Conservation (phyloP, 2,329 filamentous ascomycete species). For the Bimuria novae-zelandiae region DNA sequence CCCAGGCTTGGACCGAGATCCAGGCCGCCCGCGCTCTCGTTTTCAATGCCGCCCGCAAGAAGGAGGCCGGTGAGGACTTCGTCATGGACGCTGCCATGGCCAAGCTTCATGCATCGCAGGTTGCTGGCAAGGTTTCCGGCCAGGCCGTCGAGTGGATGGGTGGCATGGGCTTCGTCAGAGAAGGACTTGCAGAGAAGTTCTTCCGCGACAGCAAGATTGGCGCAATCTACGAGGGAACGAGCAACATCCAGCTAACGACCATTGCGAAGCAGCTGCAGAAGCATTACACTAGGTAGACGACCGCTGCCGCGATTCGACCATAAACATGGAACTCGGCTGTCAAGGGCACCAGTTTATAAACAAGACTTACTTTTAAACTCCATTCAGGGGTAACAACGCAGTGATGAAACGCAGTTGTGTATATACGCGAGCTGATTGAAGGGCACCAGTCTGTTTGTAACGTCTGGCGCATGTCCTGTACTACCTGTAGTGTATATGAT, state of each 20-base stretch:
- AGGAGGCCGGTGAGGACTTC: constrained; percentile 96
- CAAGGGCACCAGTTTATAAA: too few relatives aligned
- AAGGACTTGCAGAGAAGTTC: constrained; percentile 97
- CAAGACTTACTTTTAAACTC: too few relatives aligned
- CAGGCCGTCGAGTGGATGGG: constrained; percentile 98
- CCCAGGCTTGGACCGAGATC: constrained; percentile 94
- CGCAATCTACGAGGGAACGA: constrained; percentile 93
- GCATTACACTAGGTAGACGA: constrained; percentile 62
- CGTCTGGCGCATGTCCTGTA: background rate
- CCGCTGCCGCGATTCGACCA: background rate
- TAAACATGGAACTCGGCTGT: too few relatives aligned
- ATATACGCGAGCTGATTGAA: too few relatives aligned
- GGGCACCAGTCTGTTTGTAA: background rate
- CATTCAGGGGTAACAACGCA: too few relatives aligned
- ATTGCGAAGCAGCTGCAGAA: constrained; percentile 73
- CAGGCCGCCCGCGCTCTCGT: constrained; percentile 87
- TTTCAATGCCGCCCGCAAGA: constrained; percentile 95
- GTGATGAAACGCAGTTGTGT: too few relatives aligned
- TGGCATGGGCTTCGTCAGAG: constrained; percentile 96
- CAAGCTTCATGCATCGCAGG: constrained; percentile 92
- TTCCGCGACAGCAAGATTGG: constrained; percentile 98
- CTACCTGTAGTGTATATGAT: too few relatives aligned
- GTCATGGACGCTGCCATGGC: constrained; percentile 97
- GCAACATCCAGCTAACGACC: constrained; percentile 72
- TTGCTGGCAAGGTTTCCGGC: constrained; percentile 83